Evolutionary conservation across 2,329 filamentous ascomycete genomes (phyloP), one percentile per base, ranked within the genome.

Genomic region (Aspergillus awamori): DNA sequence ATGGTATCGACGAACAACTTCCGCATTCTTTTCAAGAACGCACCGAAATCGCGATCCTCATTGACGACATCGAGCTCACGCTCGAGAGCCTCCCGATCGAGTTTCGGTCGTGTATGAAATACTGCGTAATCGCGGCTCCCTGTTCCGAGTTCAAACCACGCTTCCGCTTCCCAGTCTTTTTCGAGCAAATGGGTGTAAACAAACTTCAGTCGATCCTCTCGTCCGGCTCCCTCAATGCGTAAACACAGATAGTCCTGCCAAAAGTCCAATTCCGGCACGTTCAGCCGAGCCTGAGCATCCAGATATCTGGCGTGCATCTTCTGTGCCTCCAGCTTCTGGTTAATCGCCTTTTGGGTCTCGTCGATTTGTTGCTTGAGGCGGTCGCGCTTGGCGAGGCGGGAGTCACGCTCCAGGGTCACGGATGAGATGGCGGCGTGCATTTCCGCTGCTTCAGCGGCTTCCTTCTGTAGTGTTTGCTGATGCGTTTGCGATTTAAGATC

Each of bases 191-290:
- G 91, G 28, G 87, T 90, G 73, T 92, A 99, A 2, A 95, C 86
- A 75, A 99, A 97, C 77, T 94, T 94, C 68, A 99, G 82, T 26
- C 91, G 85, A 77, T 97, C 93, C 64, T 91, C 88, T 72, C 87
- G 86, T 1, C 92, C 93, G 0, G 91, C 91, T 1, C 94, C 94
- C 73, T 98, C 94, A 72, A 99, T 96, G 63, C 90, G 84, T 73
- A 98, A 77, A 61, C 94, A 93, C 62, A 99, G 81, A 74, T 94
- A 95, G 58, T 89, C 90, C 75, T 96, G 91, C 95, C 95, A 99
- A 74, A 98, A 98, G 68, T 93, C 91, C 49, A 99, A 84, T 80
- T 99, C 95, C 0, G 95, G 95, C 47, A 91, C 86, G 77, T 99
- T 98, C 77, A 94, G 91, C 36, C 92, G 87, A 57, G 90, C 87